Evolutionary conservation across 768 basidiomycete species (phyloP), one percentile per base, ranked within the genome.

Genomic region (Psilocybe azurescens): DNA sequence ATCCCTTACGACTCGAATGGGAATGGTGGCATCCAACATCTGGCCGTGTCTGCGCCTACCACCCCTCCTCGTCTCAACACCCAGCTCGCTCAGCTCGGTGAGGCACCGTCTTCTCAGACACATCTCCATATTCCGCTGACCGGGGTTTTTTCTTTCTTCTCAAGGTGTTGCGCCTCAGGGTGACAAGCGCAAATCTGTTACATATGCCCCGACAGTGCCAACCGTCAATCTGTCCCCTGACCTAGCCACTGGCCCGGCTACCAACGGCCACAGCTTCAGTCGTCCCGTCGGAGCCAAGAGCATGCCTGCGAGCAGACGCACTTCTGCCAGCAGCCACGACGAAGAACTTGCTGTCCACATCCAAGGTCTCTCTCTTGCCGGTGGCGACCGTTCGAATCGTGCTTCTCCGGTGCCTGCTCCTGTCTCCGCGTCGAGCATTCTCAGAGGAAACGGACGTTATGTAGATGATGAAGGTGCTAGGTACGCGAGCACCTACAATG

Each of bases 261-360:
- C 74, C 53, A 84, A 84, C 49, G 83, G 83, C 55, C 84, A 86
- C 69, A 74, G 73, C 53, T 90, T 86, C 70, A 79, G 82, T 53
- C 88, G 92, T 61, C 75, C 86, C 33, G 87, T 83, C 32, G 93
- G 91, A 56, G 92, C 93, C 4, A 94, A 93, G 78, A 94, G 93
- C 70, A 95, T 95, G 93, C 94, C 94, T 41, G 92, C 93, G 13
- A 94, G 93, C 69, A 88, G 94, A 62, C 89, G 94, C 60, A 93
- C 91, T 10, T 95, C 94, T 3, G 91, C 93, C 16, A 95, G 93
- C 70, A 89, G 88, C 66, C 89, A 91, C 61, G 93, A 94, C 64
- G 93, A 93, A 61, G 91, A 94, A 60, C 77, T 94, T 65, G 89
- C 89, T 14, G 81, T 83, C 53, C 90, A 93, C 67, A 79, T 94